Conservation (phyloP, 2,329 filamentous ascomycete species). For the Sporothrix phasma region DNA sequence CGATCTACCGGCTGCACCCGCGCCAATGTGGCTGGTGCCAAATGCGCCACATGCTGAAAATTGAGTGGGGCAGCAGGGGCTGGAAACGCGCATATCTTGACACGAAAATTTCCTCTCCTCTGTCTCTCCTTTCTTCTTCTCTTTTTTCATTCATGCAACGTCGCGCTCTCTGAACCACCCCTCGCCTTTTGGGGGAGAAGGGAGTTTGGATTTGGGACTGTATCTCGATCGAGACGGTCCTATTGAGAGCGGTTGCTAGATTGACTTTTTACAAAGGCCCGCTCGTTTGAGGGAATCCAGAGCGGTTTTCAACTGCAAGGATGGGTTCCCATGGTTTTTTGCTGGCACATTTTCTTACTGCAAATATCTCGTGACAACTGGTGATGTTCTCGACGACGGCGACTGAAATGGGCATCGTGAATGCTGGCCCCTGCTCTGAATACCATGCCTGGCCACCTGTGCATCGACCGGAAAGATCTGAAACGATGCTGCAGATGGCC, state of each 20-base stretch:
- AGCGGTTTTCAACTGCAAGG: constrained; percentile 15
- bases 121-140: not conserved
- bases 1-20: not conserved
- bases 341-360: constrained; percentile 17
- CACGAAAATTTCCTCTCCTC: constrained; percentile 3
- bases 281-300: constrained; percentile 23
- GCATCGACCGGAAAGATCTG: not conserved
- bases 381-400: not conserved
- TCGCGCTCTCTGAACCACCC: constrained; percentile 14
- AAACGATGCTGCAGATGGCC: not conserved
- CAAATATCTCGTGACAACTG: not conserved
- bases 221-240: not conserved
- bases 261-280: constrained; percentile 15
- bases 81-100: not conserved
- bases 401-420: not conserved
- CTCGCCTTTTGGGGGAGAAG: not conserved
- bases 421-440: not conserved
- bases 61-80: not conserved
- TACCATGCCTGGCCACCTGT: not conserved
- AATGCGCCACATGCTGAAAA: not conserved
- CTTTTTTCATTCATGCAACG: constrained; percentile 16
- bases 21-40: constrained; percentile 1
- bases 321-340: constrained; percentile 22
- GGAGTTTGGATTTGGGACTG: not conserved
- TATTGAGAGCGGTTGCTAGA: constrained; percentile 20